phyloP scores from a whole-genome alignment of 2,329 filamentous ascomycete genomes.

The Monosporascus sp. region DNA sequence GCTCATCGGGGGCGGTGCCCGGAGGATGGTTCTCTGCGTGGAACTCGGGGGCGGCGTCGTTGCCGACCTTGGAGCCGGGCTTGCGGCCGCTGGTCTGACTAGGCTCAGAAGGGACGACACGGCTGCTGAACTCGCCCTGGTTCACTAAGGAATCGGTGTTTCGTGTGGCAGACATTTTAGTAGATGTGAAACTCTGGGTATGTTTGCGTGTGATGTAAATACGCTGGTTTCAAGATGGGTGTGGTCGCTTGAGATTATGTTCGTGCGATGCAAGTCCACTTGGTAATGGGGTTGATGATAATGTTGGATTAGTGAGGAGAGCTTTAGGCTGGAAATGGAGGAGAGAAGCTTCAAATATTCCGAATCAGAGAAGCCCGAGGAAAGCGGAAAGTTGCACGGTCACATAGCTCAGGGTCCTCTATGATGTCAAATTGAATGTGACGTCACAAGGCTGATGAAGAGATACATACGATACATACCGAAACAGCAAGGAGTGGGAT shows the following conservation, averaged over 20 bases:
- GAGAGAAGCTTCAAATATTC: no score
- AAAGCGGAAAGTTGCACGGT: no score
- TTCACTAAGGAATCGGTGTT: conserved; percentile 50
- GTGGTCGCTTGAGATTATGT: neutral
- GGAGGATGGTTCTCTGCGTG: conserved; percentile 53
- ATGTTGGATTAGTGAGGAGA: no score
- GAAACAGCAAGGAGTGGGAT: no score
- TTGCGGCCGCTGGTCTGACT: conserved; percentile 54
- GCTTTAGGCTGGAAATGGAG: no score
- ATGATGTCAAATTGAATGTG: no score
- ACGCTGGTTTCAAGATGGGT: no score
- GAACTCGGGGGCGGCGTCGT: conserved; percentile 59
- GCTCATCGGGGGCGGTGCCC: conserved; percentile 54
- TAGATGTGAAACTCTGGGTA: neutral
- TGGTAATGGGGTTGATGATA: neutral
- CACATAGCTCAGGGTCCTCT: no score
- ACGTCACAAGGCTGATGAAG: no score
- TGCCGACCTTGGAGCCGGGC: conserved; percentile 54
- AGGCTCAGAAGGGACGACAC: conserved; percentile 46
- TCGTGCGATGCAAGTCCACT: neutral
- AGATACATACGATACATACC: no score
- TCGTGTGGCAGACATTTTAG: conserved; percentile 18
- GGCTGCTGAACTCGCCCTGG: conserved; percentile 52
- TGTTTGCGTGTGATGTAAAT: neutral
- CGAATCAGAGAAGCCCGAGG: no score